Evolutionary conservation across 1,284 basidiomycete genomes (phyloP), one percentile per base, ranked within the genome.

Genomic region (Butyriboletus appendiculatus): DNA sequence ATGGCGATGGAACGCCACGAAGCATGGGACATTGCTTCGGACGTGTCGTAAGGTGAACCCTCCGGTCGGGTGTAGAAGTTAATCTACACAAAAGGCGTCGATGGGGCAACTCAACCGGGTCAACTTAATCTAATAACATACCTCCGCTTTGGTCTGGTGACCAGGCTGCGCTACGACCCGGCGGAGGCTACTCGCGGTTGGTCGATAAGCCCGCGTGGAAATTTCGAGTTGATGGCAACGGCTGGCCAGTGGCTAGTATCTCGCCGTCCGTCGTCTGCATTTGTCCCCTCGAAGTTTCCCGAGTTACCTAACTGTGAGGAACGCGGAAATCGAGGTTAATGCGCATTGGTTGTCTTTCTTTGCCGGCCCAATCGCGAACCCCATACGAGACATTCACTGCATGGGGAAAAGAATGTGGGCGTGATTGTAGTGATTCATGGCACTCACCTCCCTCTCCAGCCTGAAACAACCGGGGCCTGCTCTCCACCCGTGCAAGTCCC

Each of bases 1-100:
- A 44, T 24, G 37, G 45, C 18, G 38, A 55, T 40, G 44, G 45
- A 59, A 38, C 42, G 45, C 38, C 49, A 55, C 45, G 38, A 59
- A 49, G 43, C 48, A 39, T 5, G 48, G 15, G 33, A 38, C 37
- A 44, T 38, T 42, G 24, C 45, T 59, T 28, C 40, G 42, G 42
- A 32, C 35, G 46, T 48, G 20, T 38, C 45, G 20, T 33, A 52
- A 37, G 15, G 33, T 24, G 43, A 48, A 38, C 58, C 46, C 22
- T 61, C n/a, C 26, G 35, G 18, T 20, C 34, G 28, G 34, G 41
- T 8, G 37, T 18, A 28, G 39, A 58, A 45, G 56, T 46, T 30
- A 8, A 22, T 20, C 15, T 20, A 43, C 38, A 30, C 20, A 44
- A 50, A 58, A 59, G 32, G 49, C 16, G 22, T 44, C 24, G 41